Evolutionary conservation across 108 stramenopile species (phyloP), one percentile per base, ranked within the genome.

Genomic region (Nitzschia palea): DNA sequence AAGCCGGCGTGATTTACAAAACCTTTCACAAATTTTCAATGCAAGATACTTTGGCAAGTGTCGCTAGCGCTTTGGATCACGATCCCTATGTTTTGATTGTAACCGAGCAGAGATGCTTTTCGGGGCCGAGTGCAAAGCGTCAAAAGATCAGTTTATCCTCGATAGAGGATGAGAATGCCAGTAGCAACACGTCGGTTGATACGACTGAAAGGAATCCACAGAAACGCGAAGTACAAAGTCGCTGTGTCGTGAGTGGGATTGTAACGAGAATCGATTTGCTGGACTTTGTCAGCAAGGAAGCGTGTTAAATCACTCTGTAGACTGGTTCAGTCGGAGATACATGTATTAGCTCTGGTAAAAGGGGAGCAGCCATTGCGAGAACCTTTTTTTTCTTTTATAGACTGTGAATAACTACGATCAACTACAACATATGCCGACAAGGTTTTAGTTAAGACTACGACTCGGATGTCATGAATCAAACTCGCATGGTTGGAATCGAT

Each of bases 11-110:
- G 10, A 86, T 97, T 59, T 96, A 93, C 88, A 89, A 91, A 51
- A 86, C 79, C 29, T 97, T 96, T 80, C 78, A 81, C 32, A 84
- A 89, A 73, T 84, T 95, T 42, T 66, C 65, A 30, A 79, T 93
- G 71, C 80, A 77, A 68, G 92, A 90, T 22, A 69, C 73, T 18
- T 77, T 98, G 36, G 76, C 73, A 5, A 85, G 89, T 60, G 76
- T 98, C 44, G 95, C 95, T 3, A 76, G 60, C 43, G 89, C 87
- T 14, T 80, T 97, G 80, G 94, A 97, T 73, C 79, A 84, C 44
- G 95, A 96, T 25, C 94, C 94, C 37, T 97, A 83, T 61, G 95
- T 86, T n/a, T 79, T 97, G 42, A 86, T 97, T 23, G 80, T 91
- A 26, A 82, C 86, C 10, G 87, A 89, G 56, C 96, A 97, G 74